Evolutionary conservation across 495 filamentous ascomycete species (phyloP).

Genomic region (Bacidia gigantensis): DNA sequence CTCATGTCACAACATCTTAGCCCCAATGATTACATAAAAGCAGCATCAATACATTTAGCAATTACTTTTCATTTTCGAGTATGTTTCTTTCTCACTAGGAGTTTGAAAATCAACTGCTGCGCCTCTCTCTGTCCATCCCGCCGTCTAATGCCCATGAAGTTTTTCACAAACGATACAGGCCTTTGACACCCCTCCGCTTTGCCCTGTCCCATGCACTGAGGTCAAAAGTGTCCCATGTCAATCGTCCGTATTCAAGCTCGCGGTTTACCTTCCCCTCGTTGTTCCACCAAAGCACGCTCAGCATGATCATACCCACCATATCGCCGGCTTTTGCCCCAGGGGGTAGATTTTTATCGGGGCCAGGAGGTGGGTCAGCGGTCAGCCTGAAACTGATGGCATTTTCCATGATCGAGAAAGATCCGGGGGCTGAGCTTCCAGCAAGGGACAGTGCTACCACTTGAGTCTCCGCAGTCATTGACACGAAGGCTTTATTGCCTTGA

Average conservation of each 20-base stretch:
- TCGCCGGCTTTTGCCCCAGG: background rate
- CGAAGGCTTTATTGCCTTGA: background rate
- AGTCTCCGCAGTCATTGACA: background rate
- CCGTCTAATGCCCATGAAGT: too few relatives aligned
- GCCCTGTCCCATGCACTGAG: too few relatives aligned
- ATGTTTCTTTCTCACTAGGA: too few relatives aligned
- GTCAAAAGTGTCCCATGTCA: conserved; percentile 4
- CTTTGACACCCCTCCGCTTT: too few relatives aligned
- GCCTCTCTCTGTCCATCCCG: too few relatives aligned
- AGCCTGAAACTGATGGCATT: conserved; percentile 1
- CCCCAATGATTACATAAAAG: too few relatives aligned
- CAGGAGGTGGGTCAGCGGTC: background rate
- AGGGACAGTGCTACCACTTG: conserved; percentile 1
- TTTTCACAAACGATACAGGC: too few relatives aligned
- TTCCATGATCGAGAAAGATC: conserved; percentile 1
- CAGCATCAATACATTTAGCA: too few relatives aligned
- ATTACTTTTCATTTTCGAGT: too few relatives aligned
- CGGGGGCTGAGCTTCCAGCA: background rate
- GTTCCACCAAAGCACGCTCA: conserved; percentile 4
- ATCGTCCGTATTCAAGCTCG: conserved; percentile 5
- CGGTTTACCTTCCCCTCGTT: background rate
- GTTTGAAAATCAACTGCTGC: too few relatives aligned
- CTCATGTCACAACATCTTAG: too few relatives aligned
- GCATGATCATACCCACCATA: conserved; percentile 1
- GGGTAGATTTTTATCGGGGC: background rate